These are phyloP conservation scores for Floccularia luteovirens DNA, from an alignment of 768 basidiomycete species.

Conservation along the genomic window DNA sequence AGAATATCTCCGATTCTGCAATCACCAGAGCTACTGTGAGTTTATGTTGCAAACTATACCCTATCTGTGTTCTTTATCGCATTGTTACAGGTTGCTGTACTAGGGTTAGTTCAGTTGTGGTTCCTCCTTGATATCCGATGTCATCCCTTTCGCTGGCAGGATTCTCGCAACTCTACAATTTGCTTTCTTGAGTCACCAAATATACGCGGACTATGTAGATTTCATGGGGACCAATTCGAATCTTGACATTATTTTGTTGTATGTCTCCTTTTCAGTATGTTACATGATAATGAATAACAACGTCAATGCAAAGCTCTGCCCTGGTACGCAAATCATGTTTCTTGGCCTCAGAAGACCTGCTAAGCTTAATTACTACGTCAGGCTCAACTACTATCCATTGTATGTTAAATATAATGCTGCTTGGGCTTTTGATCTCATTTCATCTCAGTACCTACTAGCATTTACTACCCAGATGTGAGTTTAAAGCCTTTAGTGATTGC, in stretches of 20 bases:
- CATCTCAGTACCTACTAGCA: slow-evolving; percentile 1
- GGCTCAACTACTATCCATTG: slow-evolving; percentile 1
- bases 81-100: not conserved
- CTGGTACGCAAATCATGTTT: not conserved
- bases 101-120: slow-evolving; percentile 1
- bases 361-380: not conserved
- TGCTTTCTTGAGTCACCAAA: slow-evolving; percentile 7
- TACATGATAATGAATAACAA: not conserved
- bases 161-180: slow-evolving; percentile 1
- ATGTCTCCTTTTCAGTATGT: not conserved
- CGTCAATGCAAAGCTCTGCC: not conserved
- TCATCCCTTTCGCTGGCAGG: not conserved
- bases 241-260: slow-evolving; percentile 3
- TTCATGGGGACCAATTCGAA: slow-evolving; percentile 1
- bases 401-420: not conserved
- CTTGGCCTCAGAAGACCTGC: not conserved
- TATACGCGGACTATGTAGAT: slow-evolving; percentile 7
- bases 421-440: not conserved
- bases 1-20: slow-evolving; percentile 1
- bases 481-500: not conserved
- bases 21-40: slow-evolving; percentile 5
- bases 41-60: not conserved
- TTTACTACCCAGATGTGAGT: slow-evolving; percentile 4
- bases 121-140: too few relatives aligned
- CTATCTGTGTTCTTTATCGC: not conserved